Conservation (phyloP, 805 yeast genomes). For the Yamadazyma olivae region DNA sequence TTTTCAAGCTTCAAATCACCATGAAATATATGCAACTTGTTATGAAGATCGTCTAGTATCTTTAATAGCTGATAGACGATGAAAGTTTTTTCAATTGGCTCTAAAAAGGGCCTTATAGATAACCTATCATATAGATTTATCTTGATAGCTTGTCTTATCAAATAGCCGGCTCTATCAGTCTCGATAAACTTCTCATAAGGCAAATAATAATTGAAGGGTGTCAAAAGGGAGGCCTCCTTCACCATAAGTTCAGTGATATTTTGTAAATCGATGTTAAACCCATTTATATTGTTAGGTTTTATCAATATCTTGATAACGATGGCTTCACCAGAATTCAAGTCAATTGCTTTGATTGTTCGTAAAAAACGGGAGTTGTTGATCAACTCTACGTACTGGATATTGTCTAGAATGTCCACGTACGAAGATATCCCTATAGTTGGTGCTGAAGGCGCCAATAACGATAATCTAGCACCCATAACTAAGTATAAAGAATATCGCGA, state of each 20-base stretch:
- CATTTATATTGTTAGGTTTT: conserved; percentile 39
- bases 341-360: conserved; percentile 80
- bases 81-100: conserved; percentile 78
- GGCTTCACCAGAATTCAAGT: conserved; percentile 60
- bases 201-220: conserved; percentile 55
- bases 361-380: conserved; percentile 80
- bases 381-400: conserved; percentile 71
- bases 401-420: conserved; percentile 75
- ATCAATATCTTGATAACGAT: conserved; percentile 75
- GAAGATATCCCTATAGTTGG: conserved; percentile 91
- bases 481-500: neutral
- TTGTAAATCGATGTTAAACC: conserved; percentile 21
- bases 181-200: conserved; percentile 76
- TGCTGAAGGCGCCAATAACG: conserved; percentile 84
- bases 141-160: conserved; percentile 76
- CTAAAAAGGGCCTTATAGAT: conserved; percentile 83
- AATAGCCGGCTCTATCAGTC: conserved; percentile 88
- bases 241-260: conserved; percentile 24
- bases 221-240: conserved; percentile 38
- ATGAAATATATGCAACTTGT: conserved; percentile 55
- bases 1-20: conserved; percentile 95
- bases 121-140: conserved; percentile 85
- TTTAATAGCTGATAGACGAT: conserved; percentile 73
- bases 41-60: conserved; percentile 65
- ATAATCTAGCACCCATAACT: conserved; percentile 81